Base-by-base conservation (phyloP, 768 basidiomycete species). In the Lactarius indigo region DNA sequence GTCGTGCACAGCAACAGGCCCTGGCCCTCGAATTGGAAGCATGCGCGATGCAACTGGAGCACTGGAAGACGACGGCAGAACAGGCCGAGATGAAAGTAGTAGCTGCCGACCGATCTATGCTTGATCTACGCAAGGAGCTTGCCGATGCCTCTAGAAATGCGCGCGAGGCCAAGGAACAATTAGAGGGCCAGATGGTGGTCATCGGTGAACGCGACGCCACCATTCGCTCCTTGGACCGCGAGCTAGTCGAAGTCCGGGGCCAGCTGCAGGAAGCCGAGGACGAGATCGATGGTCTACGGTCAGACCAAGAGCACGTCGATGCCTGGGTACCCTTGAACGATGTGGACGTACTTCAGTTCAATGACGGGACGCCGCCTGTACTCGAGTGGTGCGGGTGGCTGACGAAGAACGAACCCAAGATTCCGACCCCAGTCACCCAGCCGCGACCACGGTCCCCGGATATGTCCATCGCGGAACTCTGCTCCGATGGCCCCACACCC, bases 101-200 rank as follows among this genome's bases (percentile, higher is more conserved):
- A 31, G 57, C 44, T 30, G 31, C 57, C 33, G 63, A 58, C 33
- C 57, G 35, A 23, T 28, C 56, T 26, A 39, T 39, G 28, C 57
- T 64, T 33, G 26, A 58, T 30, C 20, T 64, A 28, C 57, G 63
- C 39, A 58, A 50, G 63, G 63, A 64, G 26, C 57, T 64, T 18
- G 63, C 57, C 23, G 44, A 28, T 13, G 63, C 44, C 30, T 28
- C 8, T 10, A 50, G 42, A 57, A 64, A 37, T 44, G 63, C 44
- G 2, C 63, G 44, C 23, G 57, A 58, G 57, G 57, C 47, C 31
- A 50, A 64, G 63, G 63, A 50, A 23, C 63, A 37, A n/a, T 39
- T 57, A 2, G 42, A 58, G 33, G 28, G 18, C 13, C 63, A 58
- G 33, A 31, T 10, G 13, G 17, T 50, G 20, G 20, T 30, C 44